Evolutionary conservation across 2,329 filamentous ascomycete genomes (phyloP), one percentile per base, ranked within the genome.

Genomic region (Alternaria triticimaculans): DNA sequence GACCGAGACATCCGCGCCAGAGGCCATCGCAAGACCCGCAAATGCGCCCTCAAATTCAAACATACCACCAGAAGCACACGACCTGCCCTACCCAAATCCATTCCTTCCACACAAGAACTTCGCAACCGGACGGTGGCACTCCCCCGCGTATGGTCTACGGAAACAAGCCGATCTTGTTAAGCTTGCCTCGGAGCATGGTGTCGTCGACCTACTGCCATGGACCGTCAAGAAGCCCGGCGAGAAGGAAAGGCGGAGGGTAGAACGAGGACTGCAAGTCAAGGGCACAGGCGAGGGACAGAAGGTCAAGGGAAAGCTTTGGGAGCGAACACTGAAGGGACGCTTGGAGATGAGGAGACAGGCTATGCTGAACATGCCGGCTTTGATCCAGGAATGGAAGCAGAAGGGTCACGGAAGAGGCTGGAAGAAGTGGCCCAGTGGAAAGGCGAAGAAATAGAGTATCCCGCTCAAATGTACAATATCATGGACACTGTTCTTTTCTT

Each of bases 231-330:
- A 89, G 72, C 90, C 90, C 3, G 90, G 89, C 71, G 87, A 88
- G 78, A 89, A 86, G 80, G 87, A 94, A 75, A 86, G 88, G 74
- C 87, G 89, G 79, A 85, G 92, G 62, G 88, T 93, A 62, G 92
- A 96, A 84, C 87, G 90, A 68, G 95, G 94, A 54, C 79, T 97
- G 80, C 87, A 90, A 66, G 92, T 97, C 62, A 95, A 94, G 87
- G 95, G 95, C 73, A 98, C 95, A 2, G 95, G 96, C 85, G 89
- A 93, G 71, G 95, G 94, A 62, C 90, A 97, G 83, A 90, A 87
- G 82, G 95, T 97, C 80, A 99, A 98, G 90, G 96, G 96, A 81
- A 95, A 97, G 82, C 87, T 89, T 73, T 92, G 94, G 89, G 96
- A 99, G 86, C 89, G 96, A 78, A 91, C 91, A 75, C 84, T 97